Evolutionary conservation across 768 basidiomycete species (phyloP).

Genomic region (Postia placenta): DNA sequence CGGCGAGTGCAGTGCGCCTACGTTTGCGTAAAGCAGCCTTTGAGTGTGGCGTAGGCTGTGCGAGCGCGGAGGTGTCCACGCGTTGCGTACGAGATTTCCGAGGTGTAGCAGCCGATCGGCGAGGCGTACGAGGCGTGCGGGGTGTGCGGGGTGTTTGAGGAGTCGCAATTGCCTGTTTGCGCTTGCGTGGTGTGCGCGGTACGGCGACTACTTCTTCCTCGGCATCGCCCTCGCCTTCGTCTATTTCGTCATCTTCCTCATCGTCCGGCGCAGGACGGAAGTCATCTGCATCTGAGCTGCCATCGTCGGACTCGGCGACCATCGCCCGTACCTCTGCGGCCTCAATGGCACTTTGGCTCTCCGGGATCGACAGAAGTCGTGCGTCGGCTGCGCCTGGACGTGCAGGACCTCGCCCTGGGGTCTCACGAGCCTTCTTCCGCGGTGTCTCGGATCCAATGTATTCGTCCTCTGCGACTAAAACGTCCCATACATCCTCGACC

Average conservation of each 20-base stretch:
- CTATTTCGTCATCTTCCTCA: slow-evolving; percentile 10
- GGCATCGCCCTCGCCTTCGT: slow-evolving; percentile 11
- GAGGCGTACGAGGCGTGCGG: slow-evolving; percentile 10
- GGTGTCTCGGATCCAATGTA: background rate
- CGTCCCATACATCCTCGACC: slow-evolving; percentile 13
- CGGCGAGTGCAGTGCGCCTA: slow-evolving; percentile 28
- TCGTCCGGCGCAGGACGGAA: slow-evolving; percentile 6
- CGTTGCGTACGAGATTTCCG: slow-evolving; percentile 10
- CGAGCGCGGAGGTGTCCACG: slow-evolving; percentile 35
- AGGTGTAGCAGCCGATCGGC: slow-evolving; percentile 9
- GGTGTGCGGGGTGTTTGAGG: slow-evolving; percentile 13
- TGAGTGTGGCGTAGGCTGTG: slow-evolving; percentile 70
- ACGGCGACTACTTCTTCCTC: slow-evolving; percentile 17
- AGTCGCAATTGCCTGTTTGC: slow-evolving; percentile 22
- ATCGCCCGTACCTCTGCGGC: slow-evolving; percentile 5
- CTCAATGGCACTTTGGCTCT: slow-evolving; percentile 1
- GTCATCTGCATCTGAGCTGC: slow-evolving; percentile 2
- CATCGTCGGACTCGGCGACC: slow-evolving; percentile 1
- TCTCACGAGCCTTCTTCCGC: background rate
- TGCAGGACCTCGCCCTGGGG: no score
- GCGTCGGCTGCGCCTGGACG: no score
- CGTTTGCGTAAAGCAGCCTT: slow-evolving; percentile 58
- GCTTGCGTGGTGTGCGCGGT: slow-evolving; percentile 38
- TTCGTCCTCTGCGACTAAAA: slow-evolving; percentile 7
- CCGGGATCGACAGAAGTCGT: no score